Conservation (phyloP, 73 alveolate species). For the Paramecium octaurelia region DNA sequence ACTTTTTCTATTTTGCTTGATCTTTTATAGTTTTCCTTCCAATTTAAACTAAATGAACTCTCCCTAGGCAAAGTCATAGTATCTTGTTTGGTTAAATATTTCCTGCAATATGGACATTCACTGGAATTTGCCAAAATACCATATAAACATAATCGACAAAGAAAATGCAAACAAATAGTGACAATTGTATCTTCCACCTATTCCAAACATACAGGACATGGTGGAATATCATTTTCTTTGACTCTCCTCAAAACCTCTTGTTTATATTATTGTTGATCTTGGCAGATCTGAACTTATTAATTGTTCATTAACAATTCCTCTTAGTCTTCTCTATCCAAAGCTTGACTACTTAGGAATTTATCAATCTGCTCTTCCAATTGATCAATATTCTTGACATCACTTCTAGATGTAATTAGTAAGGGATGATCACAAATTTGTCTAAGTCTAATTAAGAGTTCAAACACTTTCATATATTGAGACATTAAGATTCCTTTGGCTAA, state of each 20-base stretch:
- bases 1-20: conserved; percentile 55
- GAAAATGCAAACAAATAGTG: conserved; percentile 63
- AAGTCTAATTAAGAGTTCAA: conserved; percentile 61
- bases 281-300: not conserved
- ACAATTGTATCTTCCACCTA: conserved; percentile 62
- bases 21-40: conserved; percentile 32
- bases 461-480: conserved; percentile 56
- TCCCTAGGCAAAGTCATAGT: conserved; percentile 62
- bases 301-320: conserved; percentile 30
- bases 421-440: conserved; percentile 73
- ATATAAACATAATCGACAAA: conserved; percentile 54
- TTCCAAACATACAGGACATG: conserved; percentile 67
- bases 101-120: conserved; percentile 67
- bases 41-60: conserved; percentile 54
- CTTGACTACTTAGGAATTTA: not conserved
- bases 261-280: conserved; percentile 19
- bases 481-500: conserved; percentile 50
- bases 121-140: conserved; percentile 50
- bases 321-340: conserved; percentile 19
- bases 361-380: conserved; percentile 44
- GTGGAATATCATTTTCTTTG: conserved; percentile 50
- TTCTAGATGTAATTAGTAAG: conserved; percentile 44
- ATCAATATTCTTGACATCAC: conserved; percentile 58
- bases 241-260: conserved; percentile 54
- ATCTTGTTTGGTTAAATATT: conserved; percentile 46